Conservation (phyloP, 495 filamentous ascomycete genomes). For the Aspergillus leporis region DNA sequence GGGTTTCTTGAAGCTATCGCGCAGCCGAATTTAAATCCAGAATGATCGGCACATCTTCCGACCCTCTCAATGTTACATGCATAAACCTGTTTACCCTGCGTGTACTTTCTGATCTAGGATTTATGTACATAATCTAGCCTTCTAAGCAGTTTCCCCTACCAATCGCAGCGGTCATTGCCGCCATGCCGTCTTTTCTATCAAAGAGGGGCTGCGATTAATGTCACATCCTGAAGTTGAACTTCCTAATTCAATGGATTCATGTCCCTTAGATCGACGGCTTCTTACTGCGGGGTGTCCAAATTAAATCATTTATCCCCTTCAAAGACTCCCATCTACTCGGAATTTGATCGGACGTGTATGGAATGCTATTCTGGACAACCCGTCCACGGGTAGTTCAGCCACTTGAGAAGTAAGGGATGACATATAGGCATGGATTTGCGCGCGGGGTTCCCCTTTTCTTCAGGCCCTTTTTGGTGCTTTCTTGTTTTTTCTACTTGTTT, state of each 20-base stretch:
- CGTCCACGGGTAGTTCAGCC: not conserved
- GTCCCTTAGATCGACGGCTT: not conserved
- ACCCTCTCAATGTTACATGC: not conserved
- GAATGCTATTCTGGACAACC: not conserved
- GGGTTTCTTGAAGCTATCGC: not conserved
- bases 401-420: not conserved
- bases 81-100: not conserved
- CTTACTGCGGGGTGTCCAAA: not conserved
- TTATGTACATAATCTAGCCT: not conserved
- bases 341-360: not conserved
- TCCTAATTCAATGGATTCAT: not conserved
- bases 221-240: not conserved
- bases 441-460: not conserved
- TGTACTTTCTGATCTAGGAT: not conserved
- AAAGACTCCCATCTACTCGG: not conserved
- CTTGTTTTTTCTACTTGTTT: not conserved
- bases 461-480: not conserved
- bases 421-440: not conserved
- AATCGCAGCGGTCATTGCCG: not conserved
- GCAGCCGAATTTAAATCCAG: not conserved
- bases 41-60: not conserved
- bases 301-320: not conserved
- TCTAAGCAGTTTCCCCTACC: not conserved
- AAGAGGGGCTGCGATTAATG: not conserved
- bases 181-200: not conserved